Base-by-base conservation (phyloP, 345 rosid species). In the Moricandia arvensis region DNA sequence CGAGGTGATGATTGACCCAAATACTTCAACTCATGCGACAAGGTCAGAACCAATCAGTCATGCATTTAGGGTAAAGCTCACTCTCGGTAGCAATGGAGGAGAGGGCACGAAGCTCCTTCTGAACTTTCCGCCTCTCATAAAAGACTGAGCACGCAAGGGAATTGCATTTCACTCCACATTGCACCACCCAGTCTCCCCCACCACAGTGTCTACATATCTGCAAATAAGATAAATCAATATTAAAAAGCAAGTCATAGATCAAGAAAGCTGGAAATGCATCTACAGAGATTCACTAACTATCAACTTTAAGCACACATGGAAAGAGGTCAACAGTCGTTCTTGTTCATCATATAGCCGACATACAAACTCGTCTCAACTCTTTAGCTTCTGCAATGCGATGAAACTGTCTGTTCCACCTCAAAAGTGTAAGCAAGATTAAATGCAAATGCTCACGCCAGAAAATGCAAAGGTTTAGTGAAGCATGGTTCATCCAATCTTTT, bases 131-230 rank as follows among this genome's bases (percentile, higher is more conserved):
- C 70, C 99, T 87, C 86, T 91, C 97, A 8, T 85, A 94, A 79
- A 94, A 90, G 18, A 94, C 97, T 0, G 96, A 83, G 81, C 99
- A 94, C 8, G 97, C 96, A 0, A 92, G 95, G 0, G 97, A 91
- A 30, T 77, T 84, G 83, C 99, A 94, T 75, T 90, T 94, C 66
- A 94, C 87, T 64, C 98, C 99, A 7, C 84, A 79, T 59, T 91
- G 53, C 55, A 49, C 55, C 55, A 49, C 55, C 55, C 55, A 49
- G 55, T 49, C 55, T 49, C 55, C 55, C 55, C 55, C 55, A 49
- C 55, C 21, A 49, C 55, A 49, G 10, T 49, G 55, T 49, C 21
- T 49, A 7, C 24, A 49, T 49, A 49, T 49, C 55, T 49, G 55
- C 1, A 49, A 49, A 49, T 49, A 49, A 7, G 55, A 49, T 49